These are phyloP conservation scores for Flaveria robusta DNA, from an alignment of 129 eudicot species.

Conservation along the genomic window DNA sequence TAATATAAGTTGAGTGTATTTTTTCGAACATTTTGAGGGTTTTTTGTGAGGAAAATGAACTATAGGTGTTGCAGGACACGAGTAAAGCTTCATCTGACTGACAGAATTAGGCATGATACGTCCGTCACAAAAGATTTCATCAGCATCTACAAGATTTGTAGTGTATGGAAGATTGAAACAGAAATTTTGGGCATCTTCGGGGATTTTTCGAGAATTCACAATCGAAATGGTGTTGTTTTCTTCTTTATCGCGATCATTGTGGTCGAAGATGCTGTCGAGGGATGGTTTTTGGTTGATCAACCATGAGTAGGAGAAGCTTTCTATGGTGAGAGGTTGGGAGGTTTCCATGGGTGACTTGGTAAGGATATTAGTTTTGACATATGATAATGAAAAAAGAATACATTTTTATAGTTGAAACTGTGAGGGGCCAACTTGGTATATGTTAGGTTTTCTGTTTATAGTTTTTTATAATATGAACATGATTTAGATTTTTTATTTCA, in stretches of 20 bases:
- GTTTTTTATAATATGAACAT: background rate
- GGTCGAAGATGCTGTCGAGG: conserved; percentile 18
- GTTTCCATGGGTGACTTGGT: conserved; percentile 44
- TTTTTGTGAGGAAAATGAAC: conserved; percentile 28
- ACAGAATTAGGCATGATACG: conserved; percentile 51
- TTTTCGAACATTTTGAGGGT: conserved; percentile 9
- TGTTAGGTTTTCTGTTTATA: background rate
- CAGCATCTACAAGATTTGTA: conserved; percentile 58
- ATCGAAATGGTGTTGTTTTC: conserved; percentile 19
- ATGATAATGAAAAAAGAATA: background rate
- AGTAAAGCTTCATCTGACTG: conserved; percentile 20
- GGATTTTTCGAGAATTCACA: conserved; percentile 12
- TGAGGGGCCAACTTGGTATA: conserved; percentile 24
- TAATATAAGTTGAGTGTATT: conserved; percentile 15
- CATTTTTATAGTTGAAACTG: conserved; percentile 25
- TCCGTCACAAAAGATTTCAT: conserved; percentile 73
- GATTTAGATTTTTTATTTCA: background rate
- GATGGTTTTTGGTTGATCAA: conserved; percentile 46
- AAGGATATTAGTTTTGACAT: conserved; percentile 21
- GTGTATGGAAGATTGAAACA: conserved; percentile 49
- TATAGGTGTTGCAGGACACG: conserved; percentile 41
- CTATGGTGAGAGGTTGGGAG: conserved; percentile 64
- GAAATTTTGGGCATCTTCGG: conserved; percentile 42
- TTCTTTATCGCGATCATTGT: background rate
- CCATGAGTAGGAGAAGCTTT: conserved; percentile 91